Conservation (phyloP, 2,329 filamentous ascomycete species). For the Ilyonectria mors-panacis region DNA sequence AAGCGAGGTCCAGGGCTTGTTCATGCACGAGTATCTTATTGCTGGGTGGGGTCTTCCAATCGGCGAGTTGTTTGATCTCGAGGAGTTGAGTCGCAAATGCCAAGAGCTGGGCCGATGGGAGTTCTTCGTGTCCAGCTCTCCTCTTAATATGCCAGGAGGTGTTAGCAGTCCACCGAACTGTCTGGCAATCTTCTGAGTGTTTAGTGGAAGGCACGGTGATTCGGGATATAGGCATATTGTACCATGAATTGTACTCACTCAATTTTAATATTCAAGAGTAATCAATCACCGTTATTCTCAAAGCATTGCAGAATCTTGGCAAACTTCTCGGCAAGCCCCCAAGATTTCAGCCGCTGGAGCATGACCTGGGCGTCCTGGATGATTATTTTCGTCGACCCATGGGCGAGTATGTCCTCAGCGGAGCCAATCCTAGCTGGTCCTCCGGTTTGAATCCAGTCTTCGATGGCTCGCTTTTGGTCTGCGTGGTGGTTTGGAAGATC, state of each 20-base stretch:
- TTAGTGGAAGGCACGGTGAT: not conserved
- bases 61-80: constrained; percentile 52
- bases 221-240: not conserved
- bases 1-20: constrained; percentile 41
- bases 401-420: constrained; percentile 38
- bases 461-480: constrained; percentile 20
- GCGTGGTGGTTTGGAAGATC: constrained; percentile 37
- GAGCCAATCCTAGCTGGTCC: constrained; percentile 46
- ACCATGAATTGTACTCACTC: not conserved
- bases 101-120: constrained; percentile 63
- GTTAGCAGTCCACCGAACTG: constrained; percentile 62
- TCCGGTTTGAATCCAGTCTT: constrained; percentile 44
- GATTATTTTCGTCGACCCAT: constrained; percentile 35
- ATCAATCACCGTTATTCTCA: constrained; percentile 12
- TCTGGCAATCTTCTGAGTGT: constrained; percentile 57
- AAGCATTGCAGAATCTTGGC: constrained; percentile 44
- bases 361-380: constrained; percentile 45
- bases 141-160: constrained; percentile 62
- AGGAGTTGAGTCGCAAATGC: constrained; percentile 61
- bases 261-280: too few species aligned
- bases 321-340: constrained; percentile 51
- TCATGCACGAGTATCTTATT: constrained; percentile 62
- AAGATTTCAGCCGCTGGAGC: constrained; percentile 43
- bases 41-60: constrained; percentile 63
- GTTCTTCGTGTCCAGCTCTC: constrained; percentile 64